phyloP scores from a whole-genome alignment of 352 stramenopile species.

The Phytophthora litchii region DNA sequence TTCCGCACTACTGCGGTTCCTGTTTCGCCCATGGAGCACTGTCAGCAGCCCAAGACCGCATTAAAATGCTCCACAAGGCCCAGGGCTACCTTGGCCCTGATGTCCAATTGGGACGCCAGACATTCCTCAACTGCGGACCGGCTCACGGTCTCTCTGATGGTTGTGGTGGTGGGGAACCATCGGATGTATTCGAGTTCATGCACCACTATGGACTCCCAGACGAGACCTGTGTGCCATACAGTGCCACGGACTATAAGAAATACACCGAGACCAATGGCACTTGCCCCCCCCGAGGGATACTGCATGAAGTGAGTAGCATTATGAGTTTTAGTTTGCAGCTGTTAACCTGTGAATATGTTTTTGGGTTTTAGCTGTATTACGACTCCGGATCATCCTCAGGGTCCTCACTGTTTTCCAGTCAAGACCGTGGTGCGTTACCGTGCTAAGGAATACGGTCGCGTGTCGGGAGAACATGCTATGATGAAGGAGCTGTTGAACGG shows the following conservation, averaged over 20 bases:
- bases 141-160: slow-evolving; percentile 68
- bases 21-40: slow-evolving; percentile 83
- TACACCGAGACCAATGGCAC: slow-evolving; percentile 69
- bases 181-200: slow-evolving; percentile 87
- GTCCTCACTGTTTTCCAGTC: slow-evolving; percentile 69
- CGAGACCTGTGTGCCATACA: slow-evolving; percentile 83
- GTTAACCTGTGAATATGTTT: slow-evolving; percentile 7
- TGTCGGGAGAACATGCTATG: slow-evolving; percentile 76
- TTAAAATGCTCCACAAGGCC: slow-evolving; percentile 82
- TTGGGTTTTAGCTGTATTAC: slow-evolving; percentile 70
- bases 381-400: slow-evolving; percentile 52
- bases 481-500: slow-evolving; percentile 85
- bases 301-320: slow-evolving; percentile 78
- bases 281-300: slow-evolving; percentile 74
- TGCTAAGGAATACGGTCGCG: slow-evolving; percentile 68
- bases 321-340: neutral
- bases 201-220: slow-evolving; percentile 70
- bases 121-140: slow-evolving; percentile 82
- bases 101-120: slow-evolving; percentile 81
- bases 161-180: slow-evolving; percentile 73
- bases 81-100: slow-evolving; percentile 61
- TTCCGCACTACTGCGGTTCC: slow-evolving; percentile 87
- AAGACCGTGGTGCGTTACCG: slow-evolving; percentile 83
- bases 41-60: slow-evolving; percentile 77
- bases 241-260: slow-evolving; percentile 81